A percentile compares a stretch with the other conserved stretches of the same genome.
Evolutionary conservation across 225 moss, liverwort and hornwort species (phyloP).

Genomic region (Polytrichum commune): DNA sequence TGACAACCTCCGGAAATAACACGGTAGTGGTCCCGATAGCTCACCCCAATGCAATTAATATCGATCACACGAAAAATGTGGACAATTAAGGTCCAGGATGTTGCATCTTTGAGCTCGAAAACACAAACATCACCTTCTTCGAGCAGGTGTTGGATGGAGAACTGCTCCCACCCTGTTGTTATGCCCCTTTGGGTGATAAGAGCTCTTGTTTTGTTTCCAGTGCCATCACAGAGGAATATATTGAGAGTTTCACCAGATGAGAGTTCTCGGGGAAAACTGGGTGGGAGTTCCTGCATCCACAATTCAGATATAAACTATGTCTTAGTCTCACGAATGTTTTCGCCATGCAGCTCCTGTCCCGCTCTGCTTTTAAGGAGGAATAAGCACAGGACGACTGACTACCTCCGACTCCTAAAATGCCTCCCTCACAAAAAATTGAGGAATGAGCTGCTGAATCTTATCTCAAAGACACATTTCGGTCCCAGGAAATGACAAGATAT

Average conservation of each 20-base stretch:
- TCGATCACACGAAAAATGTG: conserved; percentile 41
- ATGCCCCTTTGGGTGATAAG: conserved; percentile 17
- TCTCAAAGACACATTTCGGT: no score
- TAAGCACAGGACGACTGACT: no score
- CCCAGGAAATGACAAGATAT: no score
- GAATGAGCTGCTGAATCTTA: no score
- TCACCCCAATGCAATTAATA: conserved; percentile 14
- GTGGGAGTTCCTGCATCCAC: conserved; percentile 32
- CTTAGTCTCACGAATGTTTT: not conserved
- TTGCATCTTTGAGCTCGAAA: conserved; percentile 25
- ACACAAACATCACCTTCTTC: conserved; percentile 51
- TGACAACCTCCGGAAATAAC: conserved; percentile 11
- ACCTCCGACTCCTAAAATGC: no score
- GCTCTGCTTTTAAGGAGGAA: no score
- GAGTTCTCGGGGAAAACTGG: conserved; percentile 17
- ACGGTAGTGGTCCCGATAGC: conserved; percentile 29
- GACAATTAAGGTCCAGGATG: conserved; percentile 18
- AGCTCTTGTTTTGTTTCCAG: conserved; percentile 27
- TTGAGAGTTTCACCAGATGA: conserved; percentile 7
- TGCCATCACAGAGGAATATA: conserved; percentile 25
- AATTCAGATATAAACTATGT: conserved; percentile 6
- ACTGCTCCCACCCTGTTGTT: conserved; percentile 33
- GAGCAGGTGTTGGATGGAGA: conserved; percentile 27
- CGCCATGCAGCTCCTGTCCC: no score
- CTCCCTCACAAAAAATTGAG: no score